These are phyloP conservation scores for Wilcoxina mikolae DNA, from an alignment of 495 filamentous ascomycete genomes.

Conservation along the genomic window DNA sequence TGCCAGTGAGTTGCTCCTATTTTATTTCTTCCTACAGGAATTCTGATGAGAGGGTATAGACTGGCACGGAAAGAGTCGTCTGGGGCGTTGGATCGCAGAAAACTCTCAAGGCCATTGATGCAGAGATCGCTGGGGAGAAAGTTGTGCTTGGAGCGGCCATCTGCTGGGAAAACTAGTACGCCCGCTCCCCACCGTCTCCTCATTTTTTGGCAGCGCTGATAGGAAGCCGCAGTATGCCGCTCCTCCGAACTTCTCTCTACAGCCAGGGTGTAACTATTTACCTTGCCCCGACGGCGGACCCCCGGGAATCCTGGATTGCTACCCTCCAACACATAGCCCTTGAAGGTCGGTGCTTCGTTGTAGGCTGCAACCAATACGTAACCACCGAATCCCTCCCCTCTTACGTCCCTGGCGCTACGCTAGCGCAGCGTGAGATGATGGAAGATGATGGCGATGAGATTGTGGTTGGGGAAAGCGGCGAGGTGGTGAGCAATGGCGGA, in stretches of 20 bases:
- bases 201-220: not conserved
- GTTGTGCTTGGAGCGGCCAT: slow-evolving; percentile 74
- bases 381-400: slow-evolving; percentile 20
- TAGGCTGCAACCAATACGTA: slow-evolving; percentile 75
- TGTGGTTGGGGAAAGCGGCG: not conserved
- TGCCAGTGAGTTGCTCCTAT: slow-evolving; percentile 47
- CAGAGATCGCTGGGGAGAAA: slow-evolving; percentile 59
- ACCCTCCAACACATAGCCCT: slow-evolving; percentile 67
- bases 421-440: too few relatives aligned
- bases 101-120: slow-evolving; percentile 67
- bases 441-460: not conserved
- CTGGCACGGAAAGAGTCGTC: slow-evolving; percentile 64
- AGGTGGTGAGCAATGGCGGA: slow-evolving; percentile 52
- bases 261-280: slow-evolving; percentile 86
- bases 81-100: slow-evolving; percentile 80
- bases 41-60: slow-evolving; percentile 30
- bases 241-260: slow-evolving; percentile 67
- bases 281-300: slow-evolving; percentile 82
- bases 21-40: not conserved
- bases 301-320: slow-evolving; percentile 65
- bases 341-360: slow-evolving; percentile 75
- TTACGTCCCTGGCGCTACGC: not conserved
- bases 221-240: slow-evolving; percentile 47
- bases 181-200: not conserved
- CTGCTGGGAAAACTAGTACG: slow-evolving; percentile 81